A percentile compares a stretch with the other conserved stretches of the same genome.
Conservation (phyloP, 768 basidiomycete species). For the Boletus huronensis region DNA sequence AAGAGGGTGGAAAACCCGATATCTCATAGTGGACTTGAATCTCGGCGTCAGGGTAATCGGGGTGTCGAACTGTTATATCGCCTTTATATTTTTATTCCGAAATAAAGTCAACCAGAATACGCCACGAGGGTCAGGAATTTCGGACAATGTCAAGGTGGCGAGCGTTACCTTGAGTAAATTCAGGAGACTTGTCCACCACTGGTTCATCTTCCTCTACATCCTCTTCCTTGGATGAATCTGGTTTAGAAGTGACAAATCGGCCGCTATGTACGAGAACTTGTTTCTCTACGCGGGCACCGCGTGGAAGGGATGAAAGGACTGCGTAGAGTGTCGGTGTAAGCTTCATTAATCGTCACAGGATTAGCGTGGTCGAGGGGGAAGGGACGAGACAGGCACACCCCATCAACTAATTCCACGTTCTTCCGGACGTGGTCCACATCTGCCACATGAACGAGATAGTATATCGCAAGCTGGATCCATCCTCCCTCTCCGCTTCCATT, state of each 20-base stretch:
- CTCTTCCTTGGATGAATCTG: background rate
- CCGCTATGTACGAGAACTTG: constrained; percentile 74
- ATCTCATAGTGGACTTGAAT: constrained; percentile 44
- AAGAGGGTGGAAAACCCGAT: constrained; percentile 40
- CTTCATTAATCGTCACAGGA: background rate
- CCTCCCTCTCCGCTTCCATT: constrained; percentile 36
- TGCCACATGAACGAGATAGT: constrained; percentile 57
- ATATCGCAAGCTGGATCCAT: constrained; percentile 59
- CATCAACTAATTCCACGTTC: constrained; percentile 32
- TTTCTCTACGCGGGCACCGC: constrained; percentile 70
- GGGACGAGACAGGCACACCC: constrained; percentile 15
- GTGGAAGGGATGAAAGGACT: constrained; percentile 63
- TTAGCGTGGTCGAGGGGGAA: background rate
- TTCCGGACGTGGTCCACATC: constrained; percentile 41
- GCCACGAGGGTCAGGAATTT: background rate
- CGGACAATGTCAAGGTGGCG: background rate
- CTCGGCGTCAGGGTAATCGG: constrained; percentile 3
- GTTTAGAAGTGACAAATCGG: constrained; percentile 40
- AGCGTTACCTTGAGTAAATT: constrained; percentile 40
- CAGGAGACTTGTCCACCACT: constrained; percentile 35
- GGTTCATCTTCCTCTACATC: constrained; percentile 43
- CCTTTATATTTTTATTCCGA: constrained; percentile 8
- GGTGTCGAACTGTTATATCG: constrained; percentile 6
- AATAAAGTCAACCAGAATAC: background rate
- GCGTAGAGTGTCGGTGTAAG: constrained; percentile 52